Evolutionary conservation across 1,139 yeast genomes (phyloP), one percentile per base, ranked within the genome.

Genomic region (Zygoascus meyerae): DNA sequence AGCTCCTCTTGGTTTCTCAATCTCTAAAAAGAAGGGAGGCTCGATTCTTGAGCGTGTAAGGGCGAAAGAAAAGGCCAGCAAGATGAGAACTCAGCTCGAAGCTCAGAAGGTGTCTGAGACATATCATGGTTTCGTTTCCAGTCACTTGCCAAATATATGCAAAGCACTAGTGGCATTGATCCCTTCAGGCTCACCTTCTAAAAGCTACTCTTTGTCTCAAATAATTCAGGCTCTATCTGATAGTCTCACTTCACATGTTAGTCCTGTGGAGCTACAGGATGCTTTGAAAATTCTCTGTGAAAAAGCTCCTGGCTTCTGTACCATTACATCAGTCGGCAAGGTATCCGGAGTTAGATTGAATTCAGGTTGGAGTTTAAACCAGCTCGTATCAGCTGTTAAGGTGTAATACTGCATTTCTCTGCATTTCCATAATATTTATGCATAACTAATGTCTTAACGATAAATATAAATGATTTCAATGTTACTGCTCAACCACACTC

Each of bases 41-140:
- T 42, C 63, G 8, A 48, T 65, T 5, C 48, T 64, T 32, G 68
- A 63, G 14, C 54, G 67, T 26, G 60, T 64, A 38, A 55, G 60
- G 9, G 66, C 65, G 40, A 64, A 62, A 48, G 65, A 65, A 45
- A 54, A 54, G 9, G 53, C 52, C 1, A 50, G 48, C 10, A 50
- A 30, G 18, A 17, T 34, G 9, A 29, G 31, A 18, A 15, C 15
- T 2, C 17, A 52, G 32, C 37, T 18, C n/a, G 40, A 45, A 12
- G 46, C 50, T 17, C 34, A 47, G 17, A 51, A 52, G n/a, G 44
- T 45, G 8, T 50, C 45, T 11, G 41, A 44, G 26, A 42, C 46
- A 26, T 47, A 53, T 17, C 52, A 52, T 11, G 40, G 45, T 30
- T 62, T 60, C 45, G 50, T 62, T 28, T 31, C 40, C 9, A 52